phyloP scores from a whole-genome alignment of 2,329 filamentous ascomycete species.

The Parastagonospora avenae region DNA sequence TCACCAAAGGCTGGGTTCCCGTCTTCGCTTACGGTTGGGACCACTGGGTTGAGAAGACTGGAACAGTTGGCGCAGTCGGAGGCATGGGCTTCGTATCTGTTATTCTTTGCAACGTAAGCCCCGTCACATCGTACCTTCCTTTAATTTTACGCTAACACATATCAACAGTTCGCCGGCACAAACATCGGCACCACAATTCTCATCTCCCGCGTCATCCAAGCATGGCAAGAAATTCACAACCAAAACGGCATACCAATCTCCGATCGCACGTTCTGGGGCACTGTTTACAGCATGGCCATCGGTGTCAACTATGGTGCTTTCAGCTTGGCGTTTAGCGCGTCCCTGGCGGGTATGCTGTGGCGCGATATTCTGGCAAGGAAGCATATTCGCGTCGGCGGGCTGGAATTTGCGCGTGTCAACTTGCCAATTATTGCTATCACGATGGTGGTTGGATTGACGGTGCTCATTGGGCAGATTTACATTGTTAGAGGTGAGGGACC shows the following conservation, averaged over 20 bases:
- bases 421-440: slow-evolving; percentile 72
- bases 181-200: slow-evolving; percentile 79
- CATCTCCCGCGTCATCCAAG: slow-evolving; percentile 71
- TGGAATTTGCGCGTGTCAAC: slow-evolving; percentile 72
- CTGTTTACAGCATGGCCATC: slow-evolving; percentile 75
- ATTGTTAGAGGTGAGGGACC: slow-evolving; percentile 51
- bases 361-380: slow-evolving; percentile 71
- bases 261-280: slow-evolving; percentile 73
- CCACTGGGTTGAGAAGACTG: slow-evolving; percentile 72
- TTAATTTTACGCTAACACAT: neutral
- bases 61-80: slow-evolving; percentile 69
- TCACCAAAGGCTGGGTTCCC: slow-evolving; percentile 75
- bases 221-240: slow-evolving; percentile 67
- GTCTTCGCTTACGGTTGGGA: slow-evolving; percentile 77
- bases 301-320: slow-evolving; percentile 78
- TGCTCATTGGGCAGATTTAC: slow-evolving; percentile 69
- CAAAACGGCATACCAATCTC: slow-evolving; percentile 57
- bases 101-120: slow-evolving; percentile 72
- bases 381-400: slow-evolving; percentile 66
- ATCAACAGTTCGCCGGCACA: slow-evolving; percentile 70
- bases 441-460: slow-evolving; percentile 67
- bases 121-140: neutral
- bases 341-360: slow-evolving; percentile 74
- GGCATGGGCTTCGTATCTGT: slow-evolving; percentile 77
- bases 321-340: slow-evolving; percentile 73